Base-by-base conservation (phyloP, 2,329 filamentous ascomycete species). In the Tolypocladium amazonense region DNA sequence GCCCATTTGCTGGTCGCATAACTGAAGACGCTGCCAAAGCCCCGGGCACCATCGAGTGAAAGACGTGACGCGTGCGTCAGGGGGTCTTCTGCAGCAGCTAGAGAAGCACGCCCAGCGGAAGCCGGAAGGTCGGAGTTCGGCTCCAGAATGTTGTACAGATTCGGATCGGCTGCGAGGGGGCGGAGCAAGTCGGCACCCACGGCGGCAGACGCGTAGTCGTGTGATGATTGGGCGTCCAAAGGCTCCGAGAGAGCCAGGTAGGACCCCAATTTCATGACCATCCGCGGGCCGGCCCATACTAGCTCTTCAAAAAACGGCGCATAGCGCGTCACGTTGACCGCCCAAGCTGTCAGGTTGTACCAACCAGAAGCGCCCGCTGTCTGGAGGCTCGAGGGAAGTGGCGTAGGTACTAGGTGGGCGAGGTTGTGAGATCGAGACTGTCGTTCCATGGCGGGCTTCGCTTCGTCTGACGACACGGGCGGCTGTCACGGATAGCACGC, bases 1-100 rank as follows among this genome's bases (percentile, higher is more conserved):
- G 93, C 92, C 94, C 94, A 97, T 73, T 89, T 89, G 73, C 90
- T 95, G 1, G 90, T 95, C 52, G 92, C 81, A 73, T 97, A 99
- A 67, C 86, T 89, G 73, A 97, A 92, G 61, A 97, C 85, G 62
- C 90, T 92, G 53, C 90, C 89, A 52, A 97, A 79, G 52, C 89
- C 91, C 69, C 87, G 84, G 1, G 80, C 77, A 30, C 83, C 76
- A 65, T 87, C 84, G 63, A 84, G 71, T 7, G 83, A 80, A 62
- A 87, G 77, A 38, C 77, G 76, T 8, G 80, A 78, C 41, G 67
- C 62, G 35, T 65, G 62, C n/a, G 65, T 57, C 35, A 64, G 61
- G 23, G 63, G 27, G 27, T 66, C 64, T 43, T 60, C 50, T 43
- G 60, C 59, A 15, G 58, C 52, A n/a, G 55, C 63, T 15, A 65